phyloP scores from a whole-genome alignment of 176 grass and related monocot species.

The Rhynchospora pubera region DNA sequence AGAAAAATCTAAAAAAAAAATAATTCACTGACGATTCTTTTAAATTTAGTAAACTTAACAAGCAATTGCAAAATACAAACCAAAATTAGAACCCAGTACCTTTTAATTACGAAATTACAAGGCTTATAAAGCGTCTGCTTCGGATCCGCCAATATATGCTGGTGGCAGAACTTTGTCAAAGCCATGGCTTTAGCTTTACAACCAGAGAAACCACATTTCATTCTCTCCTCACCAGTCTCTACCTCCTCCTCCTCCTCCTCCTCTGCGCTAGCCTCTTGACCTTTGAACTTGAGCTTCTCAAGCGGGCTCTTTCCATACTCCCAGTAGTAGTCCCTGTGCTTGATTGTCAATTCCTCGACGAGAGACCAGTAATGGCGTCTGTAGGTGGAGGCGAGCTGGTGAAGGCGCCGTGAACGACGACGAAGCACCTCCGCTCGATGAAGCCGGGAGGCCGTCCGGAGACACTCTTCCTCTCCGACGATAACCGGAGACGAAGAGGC shows the following conservation, averaged over 20 bases:
- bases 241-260: background rate
- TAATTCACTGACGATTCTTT: background rate
- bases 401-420: conserved; percentile 20
- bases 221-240: conserved; percentile 30
- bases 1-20: no score
- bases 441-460: conserved; percentile 2
- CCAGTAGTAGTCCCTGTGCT: conserved; percentile 48
- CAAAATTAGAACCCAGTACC: conserved; percentile 24
- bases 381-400: conserved; percentile 16
- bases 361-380: conserved; percentile 32
- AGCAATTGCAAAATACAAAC: background rate
- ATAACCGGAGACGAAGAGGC: background rate
- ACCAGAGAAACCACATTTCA: conserved; percentile 66
- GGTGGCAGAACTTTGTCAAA: conserved; percentile 64
- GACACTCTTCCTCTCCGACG: conserved; percentile 21
- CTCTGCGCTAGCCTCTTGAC: background rate
- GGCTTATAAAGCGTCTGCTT: conserved; percentile 78
- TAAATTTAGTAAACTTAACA: background rate
- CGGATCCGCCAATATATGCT: conserved; percentile 63
- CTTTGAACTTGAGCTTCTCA: conserved; percentile 8
- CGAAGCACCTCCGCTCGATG: conserved; percentile 33
- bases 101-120: conserved; percentile 56
- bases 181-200: conserved; percentile 91
- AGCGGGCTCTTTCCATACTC: conserved; percentile 32
- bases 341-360: conserved; percentile 29